Evolutionary conservation across 1,139 yeast genomes (phyloP), one percentile per base, ranked within the genome.

Genomic region (Hanseniaspora sp.): DNA sequence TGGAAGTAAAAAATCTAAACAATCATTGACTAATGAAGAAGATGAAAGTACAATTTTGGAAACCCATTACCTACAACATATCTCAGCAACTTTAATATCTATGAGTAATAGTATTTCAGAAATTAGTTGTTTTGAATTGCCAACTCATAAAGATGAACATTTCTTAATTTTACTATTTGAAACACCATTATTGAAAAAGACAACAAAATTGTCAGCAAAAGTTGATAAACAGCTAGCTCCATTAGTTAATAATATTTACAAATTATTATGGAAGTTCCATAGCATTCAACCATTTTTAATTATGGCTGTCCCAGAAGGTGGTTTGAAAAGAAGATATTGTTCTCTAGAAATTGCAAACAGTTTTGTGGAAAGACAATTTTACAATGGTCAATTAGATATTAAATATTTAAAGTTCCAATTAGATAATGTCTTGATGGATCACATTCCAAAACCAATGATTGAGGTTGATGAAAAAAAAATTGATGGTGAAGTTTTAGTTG

Each of bases 61-160:
- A 53, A 64, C 68, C 58, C 95, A 88, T 64, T 92, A 90, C 63
- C 78, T 95, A 0, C 85, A 92, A 8, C 97, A 92, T 66, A 62
- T 72, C 31, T 67, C 74, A 0, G 72, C 76, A 52, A 86, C 96
- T 0, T 71, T 92, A 55, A 95, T 92, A 31, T 74, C 88, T 58
- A 84, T 83, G 48, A 88, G 94, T 7, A 79, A 88, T 37, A 82
- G 85, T 53, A 83, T 90, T 1, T 83, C 83, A 58, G 98, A 94
- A 62, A 86, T 95, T 60, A 83, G 96, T 1, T 87, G 94, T 23
- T 94, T 92, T 68, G 97, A 94, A 65, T 78, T 90, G 9, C 79
- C 79, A 59, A 81, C 87, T 55, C 92, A 90, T 52, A 84, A 61
- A 45, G 64, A 83, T 55, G 96, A 87, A 64, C 86, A 86, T 64